A percentile compares a stretch with the other conserved stretches of the same genome.
Evolutionary conservation across 495 filamentous ascomycete species (phyloP).

Genomic region (Penicillium fimorum): DNA sequence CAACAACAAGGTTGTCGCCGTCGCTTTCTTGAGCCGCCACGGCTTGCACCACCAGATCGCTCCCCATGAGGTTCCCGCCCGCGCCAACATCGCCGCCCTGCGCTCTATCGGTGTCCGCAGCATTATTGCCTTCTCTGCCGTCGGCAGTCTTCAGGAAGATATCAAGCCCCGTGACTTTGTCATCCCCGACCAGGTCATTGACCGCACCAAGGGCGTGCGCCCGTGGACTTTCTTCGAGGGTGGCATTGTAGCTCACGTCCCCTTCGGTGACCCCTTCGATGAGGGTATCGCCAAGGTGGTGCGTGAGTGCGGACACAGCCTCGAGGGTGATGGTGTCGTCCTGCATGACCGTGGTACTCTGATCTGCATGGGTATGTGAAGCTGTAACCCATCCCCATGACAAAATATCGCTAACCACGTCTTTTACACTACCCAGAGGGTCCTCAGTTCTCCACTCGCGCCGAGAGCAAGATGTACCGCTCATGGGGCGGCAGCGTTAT

Average conservation of each 20-base stretch:
- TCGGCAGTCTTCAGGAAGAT: conserved; percentile 86
- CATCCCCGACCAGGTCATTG: conserved; percentile 92
- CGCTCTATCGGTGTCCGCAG: conserved; percentile 83
- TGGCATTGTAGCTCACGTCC: conserved; percentile 89
- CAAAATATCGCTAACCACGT: conserved; percentile 6
- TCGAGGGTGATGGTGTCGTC: conserved; percentile 74
- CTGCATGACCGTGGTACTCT: conserved; percentile 77
- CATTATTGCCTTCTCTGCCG: conserved; percentile 92
- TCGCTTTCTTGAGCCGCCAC: conserved; percentile 94
- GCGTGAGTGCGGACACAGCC: conserved; percentile 63
- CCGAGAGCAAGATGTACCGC: conserved; percentile 92
- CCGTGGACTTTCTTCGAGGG: conserved; percentile 96
- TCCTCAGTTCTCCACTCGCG: conserved; percentile 95
- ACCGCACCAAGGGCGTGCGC: conserved; percentile 90
- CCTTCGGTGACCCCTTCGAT: conserved; percentile 95
- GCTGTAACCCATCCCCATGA: conserved; percentile 12
- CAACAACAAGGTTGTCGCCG: conserved; percentile 57
- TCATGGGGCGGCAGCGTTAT: conserved; percentile 87
- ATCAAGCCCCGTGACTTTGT: conserved; percentile 96
- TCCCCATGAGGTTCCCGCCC: conserved; percentile 85
- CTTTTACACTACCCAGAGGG: conserved; percentile 58
- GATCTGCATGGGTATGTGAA: conserved; percentile 78
- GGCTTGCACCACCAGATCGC: conserved; percentile 83
- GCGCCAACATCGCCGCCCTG: conserved; percentile 94
- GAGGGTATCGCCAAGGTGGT: conserved; percentile 70